A percentile compares a stretch with the other conserved stretches of the same genome.
phyloP scores from a whole-genome alignment of 352 stramenopile species.

The Plasmopara muralis region DNA sequence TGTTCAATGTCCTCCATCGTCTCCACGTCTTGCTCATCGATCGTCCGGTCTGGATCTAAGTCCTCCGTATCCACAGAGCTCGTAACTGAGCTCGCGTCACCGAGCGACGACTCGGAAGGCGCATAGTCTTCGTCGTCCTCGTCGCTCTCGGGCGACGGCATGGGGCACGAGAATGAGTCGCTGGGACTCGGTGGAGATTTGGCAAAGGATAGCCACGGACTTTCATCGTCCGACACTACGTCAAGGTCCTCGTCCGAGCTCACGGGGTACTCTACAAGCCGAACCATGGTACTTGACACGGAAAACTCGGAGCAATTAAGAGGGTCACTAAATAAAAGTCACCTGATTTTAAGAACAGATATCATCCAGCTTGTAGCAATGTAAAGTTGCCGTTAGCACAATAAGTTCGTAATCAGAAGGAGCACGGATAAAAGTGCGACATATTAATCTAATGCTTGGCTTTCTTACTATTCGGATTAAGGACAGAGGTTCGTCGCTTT shows the following conservation, averaged over 20 bases:
- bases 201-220: constrained; percentile 29
- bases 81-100: constrained; percentile 6
- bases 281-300: constrained; percentile 17
- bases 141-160: constrained; percentile 15
- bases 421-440: background rate
- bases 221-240: constrained; percentile 5
- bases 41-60: constrained; percentile 16
- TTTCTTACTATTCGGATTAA: background rate
- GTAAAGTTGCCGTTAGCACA: constrained; percentile 1
- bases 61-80: constrained; percentile 24
- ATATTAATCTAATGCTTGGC: background rate
- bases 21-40: constrained; percentile 9
- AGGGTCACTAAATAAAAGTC: background rate
- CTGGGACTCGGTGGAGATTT: constrained; percentile 22
- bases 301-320: background rate
- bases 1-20: constrained; percentile 1
- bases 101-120: constrained; percentile 19
- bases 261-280: constrained; percentile 46
- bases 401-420: constrained; percentile 10
- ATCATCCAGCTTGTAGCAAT: background rate
- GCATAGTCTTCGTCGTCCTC: constrained; percentile 26
- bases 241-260: constrained; percentile 40
- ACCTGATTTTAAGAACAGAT: constrained; percentile 12
- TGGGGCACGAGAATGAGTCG: constrained; percentile 26
- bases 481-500: constrained; percentile 23